A percentile compares a stretch with the other conserved stretches of the same genome.
Evolutionary conservation across 1,139 yeast species (phyloP).

Genomic region (Diutina rugosa): DNA sequence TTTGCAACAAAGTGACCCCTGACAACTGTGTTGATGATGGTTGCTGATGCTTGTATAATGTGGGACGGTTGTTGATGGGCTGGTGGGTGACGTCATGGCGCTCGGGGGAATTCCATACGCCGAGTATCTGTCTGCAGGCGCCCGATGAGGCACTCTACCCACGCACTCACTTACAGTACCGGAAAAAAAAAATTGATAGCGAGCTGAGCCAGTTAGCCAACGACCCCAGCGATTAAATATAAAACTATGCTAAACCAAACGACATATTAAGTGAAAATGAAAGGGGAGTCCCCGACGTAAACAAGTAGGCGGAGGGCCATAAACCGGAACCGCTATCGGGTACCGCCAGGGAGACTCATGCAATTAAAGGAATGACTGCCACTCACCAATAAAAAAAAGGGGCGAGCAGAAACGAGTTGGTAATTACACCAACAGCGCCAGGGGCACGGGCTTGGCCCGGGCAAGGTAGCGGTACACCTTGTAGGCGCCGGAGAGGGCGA

Average conservation of each 20-base stretch:
- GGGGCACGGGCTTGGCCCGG: neutral
- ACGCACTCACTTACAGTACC: neutral
- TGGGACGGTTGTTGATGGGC: no score
- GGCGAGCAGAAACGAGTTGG: neutral
- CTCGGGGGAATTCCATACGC: neutral
- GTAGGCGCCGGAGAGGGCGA: neutral
- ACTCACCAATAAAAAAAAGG: neutral
- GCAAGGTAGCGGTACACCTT: neutral
- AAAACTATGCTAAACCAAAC: neutral
- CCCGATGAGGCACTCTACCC: neutral
- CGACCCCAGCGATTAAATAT: no score
- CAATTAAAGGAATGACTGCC: neutral
- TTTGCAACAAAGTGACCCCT: no score
- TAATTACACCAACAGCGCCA: neutral
- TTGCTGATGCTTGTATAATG: no score
- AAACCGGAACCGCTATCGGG: neutral
- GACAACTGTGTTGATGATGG: no score
- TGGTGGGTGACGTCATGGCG: neutral
- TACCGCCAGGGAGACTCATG: neutral
- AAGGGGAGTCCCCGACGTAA: neutral
- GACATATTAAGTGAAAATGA: neutral
- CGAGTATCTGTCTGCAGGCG: neutral
- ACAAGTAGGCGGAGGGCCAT: neutral
- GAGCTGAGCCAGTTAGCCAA: neutral
- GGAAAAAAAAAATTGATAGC: neutral